Evolutionary conservation across 1,284 basidiomycete species (phyloP).

Genomic region (Anthracocystis walkeri): DNA sequence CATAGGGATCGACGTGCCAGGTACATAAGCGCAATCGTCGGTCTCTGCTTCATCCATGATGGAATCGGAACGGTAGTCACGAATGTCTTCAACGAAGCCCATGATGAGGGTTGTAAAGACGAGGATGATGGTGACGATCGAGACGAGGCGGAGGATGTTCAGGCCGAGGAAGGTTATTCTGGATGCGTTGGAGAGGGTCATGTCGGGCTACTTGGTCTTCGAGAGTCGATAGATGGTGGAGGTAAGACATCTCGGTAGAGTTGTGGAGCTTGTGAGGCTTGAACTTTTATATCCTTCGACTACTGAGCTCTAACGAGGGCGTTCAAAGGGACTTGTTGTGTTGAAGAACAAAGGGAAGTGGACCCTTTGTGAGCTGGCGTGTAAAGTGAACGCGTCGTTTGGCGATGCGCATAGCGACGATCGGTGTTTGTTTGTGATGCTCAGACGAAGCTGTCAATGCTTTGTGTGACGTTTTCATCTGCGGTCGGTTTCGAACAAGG

Average conservation of each 20-base stretch:
- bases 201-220: background rate
- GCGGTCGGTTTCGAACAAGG: background rate
- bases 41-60: conserved; percentile 25
- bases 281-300: no score
- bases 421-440: no score
- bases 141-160: conserved; percentile 47
- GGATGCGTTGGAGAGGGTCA: conserved; percentile 5
- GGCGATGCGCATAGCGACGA: conserved; percentile 12
- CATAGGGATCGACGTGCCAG: conserved; percentile 55
- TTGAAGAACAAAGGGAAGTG: conserved; percentile 6
- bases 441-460: background rate
- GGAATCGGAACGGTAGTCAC: conserved; percentile 29
- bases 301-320: no score
- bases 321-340: conserved; percentile 3
- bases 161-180: conserved; percentile 45
- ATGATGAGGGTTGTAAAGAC: conserved; percentile 47
- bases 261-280: background rate
- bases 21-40: conserved; percentile 52
- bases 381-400: conserved; percentile 20
- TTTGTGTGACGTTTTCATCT: conserved; percentile 5
- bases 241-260: background rate
- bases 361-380: conserved; percentile 22
- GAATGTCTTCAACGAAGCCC: conserved; percentile 39
- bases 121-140: conserved; percentile 39
- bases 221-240: no score